Evolutionary conservation across 2,329 filamentous ascomycete genomes (phyloP).

Genomic region (Ceratocystis smalleyi): DNA sequence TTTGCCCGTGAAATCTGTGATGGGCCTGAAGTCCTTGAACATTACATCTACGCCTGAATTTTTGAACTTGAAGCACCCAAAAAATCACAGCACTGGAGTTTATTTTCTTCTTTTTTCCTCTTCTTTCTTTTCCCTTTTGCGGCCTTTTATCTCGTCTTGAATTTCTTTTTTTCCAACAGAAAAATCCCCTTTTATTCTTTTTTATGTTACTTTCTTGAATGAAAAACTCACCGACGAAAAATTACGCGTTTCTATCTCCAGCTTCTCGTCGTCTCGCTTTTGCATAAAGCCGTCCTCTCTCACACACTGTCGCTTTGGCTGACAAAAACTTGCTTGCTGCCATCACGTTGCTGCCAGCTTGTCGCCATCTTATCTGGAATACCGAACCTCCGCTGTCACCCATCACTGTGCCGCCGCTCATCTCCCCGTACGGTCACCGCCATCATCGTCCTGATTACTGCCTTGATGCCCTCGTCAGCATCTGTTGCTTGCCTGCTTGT

Average conservation of each 20-base stretch:
- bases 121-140: neutral
- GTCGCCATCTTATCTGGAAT: neutral
- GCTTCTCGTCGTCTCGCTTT: too few relatives aligned
- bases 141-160: neutral
- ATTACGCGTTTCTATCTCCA: neutral
- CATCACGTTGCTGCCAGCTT: too few relatives aligned
- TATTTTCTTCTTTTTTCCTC: neutral
- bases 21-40: neutral
- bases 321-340: neutral
- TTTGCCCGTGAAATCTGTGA: neutral
- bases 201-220: neutral
- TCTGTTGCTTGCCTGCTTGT: too few relatives aligned
- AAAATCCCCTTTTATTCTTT: neutral
- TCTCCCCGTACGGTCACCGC: neutral
- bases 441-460: too few relatives aligned
- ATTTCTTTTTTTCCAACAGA: neutral
- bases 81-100: neutral
- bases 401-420: neutral
- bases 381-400: neutral
- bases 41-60: neutral
- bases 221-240: neutral
- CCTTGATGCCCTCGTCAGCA: too few relatives aligned
- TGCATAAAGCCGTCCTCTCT: too few relatives aligned
- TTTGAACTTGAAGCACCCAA: neutral
- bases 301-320: too few relatives aligned